These are phyloP conservation scores for Yamadazyma dushanensis DNA, from an alignment of 1,139 yeast genomes.

Conservation along the genomic window DNA sequence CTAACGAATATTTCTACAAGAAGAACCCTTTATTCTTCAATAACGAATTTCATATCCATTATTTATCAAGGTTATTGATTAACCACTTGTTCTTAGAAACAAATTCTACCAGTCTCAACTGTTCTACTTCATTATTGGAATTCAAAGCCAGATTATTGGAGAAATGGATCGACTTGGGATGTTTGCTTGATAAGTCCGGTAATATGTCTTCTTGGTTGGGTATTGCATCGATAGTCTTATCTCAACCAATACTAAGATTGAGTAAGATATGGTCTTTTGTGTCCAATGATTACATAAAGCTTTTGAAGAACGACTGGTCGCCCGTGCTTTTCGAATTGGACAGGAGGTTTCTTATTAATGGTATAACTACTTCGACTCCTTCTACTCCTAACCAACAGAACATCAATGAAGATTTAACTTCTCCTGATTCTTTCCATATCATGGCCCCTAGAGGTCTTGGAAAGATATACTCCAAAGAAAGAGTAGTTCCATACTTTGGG, in stretches of 20 bases:
- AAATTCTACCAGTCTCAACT: slow-evolving; percentile 15
- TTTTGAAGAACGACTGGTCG: slow-evolving; percentile 84
- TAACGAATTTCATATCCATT: slow-evolving; percentile 67
- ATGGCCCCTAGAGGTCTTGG: slow-evolving; percentile 92
- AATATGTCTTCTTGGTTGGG: slow-evolving; percentile 97
- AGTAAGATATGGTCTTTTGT: slow-evolving; percentile 76
- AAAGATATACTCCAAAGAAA: slow-evolving; percentile 68
- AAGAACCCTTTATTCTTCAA: slow-evolving; percentile 62
- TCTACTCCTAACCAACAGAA: slow-evolving; percentile 16
- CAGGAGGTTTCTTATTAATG: slow-evolving; percentile 60
- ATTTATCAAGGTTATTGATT: slow-evolving; percentile 69
- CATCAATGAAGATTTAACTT: slow-evolving; percentile 16
- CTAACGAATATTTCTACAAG: slow-evolving; percentile 37
- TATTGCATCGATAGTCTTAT: slow-evolving; percentile 78
- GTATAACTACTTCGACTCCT: slow-evolving; percentile 17
- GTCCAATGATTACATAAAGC: slow-evolving; percentile 57
- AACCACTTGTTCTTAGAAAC: slow-evolving; percentile 65
- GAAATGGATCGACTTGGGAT: slow-evolving; percentile 88
- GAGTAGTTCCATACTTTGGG: slow-evolving; percentile 89
- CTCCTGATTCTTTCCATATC: slow-evolving; percentile 57
- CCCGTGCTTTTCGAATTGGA: slow-evolving; percentile 90
- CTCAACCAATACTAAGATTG: slow-evolving; percentile 78
- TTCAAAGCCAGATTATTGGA: slow-evolving; percentile 67
- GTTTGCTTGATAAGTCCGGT: slow-evolving; percentile 74
- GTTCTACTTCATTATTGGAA: slow-evolving; percentile 26